These are phyloP conservation scores for Aquilaria yunnanensis DNA, from an alignment of 345 rosid species.

Conservation along the genomic window DNA sequence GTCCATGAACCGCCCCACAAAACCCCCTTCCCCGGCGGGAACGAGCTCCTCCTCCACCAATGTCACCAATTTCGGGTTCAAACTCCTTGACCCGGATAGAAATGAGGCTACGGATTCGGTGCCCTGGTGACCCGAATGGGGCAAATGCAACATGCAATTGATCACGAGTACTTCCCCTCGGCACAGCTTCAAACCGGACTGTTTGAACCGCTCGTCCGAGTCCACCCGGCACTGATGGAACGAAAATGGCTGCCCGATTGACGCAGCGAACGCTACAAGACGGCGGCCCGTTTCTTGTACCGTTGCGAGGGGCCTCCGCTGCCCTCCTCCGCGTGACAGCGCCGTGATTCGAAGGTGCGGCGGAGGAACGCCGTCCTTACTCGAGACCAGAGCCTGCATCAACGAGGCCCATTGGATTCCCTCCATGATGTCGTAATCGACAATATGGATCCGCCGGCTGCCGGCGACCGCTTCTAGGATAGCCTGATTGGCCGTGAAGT, in stretches of 20 bases:
- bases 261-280: conserved; percentile 56
- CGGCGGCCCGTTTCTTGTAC: conserved; percentile 69
- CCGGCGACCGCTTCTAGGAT: conserved; percentile 57
- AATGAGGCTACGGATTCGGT: conserved; percentile 50
- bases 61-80: conserved; percentile 46
- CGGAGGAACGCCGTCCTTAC: conserved; percentile 34
- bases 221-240: conserved; percentile 62
- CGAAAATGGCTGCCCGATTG: conserved; percentile 63
- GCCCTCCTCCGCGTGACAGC: conserved; percentile 36
- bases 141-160: conserved; percentile 69
- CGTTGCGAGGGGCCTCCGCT: conserved; percentile 41
- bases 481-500: conserved; percentile 76
- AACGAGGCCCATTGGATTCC: conserved; percentile 84
- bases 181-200: conserved; percentile 42
- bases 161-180: conserved; percentile 64
- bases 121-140: conserved; percentile 48
- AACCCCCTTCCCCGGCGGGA: conserved; percentile 37
- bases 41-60: conserved; percentile 63
- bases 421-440: conserved; percentile 74
- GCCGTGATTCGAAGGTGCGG: conserved; percentile 82
- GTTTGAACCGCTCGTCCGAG: conserved; percentile 37
- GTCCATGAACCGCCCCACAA: conserved; percentile 60
- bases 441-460: conserved; percentile 56
- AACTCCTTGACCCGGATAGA: conserved; percentile 35
- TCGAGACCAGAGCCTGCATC: conserved; percentile 67